phyloP scores from a whole-genome alignment of 2,329 filamentous ascomycete species.

The Penicillium sp. region DNA sequence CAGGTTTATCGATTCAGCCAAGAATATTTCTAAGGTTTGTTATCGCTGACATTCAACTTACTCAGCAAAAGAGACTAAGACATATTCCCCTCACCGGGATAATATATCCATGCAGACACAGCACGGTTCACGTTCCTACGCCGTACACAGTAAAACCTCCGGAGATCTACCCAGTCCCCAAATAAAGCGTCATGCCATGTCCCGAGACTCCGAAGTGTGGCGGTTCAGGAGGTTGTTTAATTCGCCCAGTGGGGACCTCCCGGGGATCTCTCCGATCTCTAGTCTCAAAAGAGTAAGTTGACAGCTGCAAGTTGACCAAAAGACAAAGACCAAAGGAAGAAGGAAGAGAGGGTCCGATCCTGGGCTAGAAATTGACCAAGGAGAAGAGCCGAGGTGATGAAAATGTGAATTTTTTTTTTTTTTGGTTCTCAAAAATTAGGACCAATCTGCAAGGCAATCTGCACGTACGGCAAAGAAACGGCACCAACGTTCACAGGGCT shows the following conservation, averaged over 20 bases:
- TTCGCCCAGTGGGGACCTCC: slow-evolving; percentile 23
- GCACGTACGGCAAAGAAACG: background rate
- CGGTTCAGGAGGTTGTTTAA: slow-evolving; percentile 14
- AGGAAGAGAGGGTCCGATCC: slow-evolving; percentile 3
- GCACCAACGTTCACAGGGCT: slow-evolving; percentile 8
- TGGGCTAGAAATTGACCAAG: background rate
- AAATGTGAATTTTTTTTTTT: background rate
- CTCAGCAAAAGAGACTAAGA: background rate
- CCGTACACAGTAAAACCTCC: slow-evolving; percentile 23
- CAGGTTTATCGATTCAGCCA: background rate
- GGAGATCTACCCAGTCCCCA: slow-evolving; percentile 1
- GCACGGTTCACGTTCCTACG: slow-evolving; percentile 21
- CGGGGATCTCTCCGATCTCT: slow-evolving; percentile 32
- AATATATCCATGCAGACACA: background rate
- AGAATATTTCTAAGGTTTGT: background rate
- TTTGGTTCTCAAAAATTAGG: background rate
- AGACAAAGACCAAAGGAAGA: slow-evolving; percentile 4
- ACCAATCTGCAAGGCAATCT: slow-evolving; percentile 5
- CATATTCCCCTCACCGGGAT: background rate
- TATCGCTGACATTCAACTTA: background rate
- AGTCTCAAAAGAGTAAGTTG: slow-evolving; percentile 29
- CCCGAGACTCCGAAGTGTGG: slow-evolving; percentile 10
- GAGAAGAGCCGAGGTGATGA: background rate
- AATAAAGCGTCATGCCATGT: background rate
- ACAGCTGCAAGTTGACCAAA: slow-evolving; percentile 27